Evolutionary conservation across 768 basidiomycete species (phyloP), one percentile per base, ranked within the genome.

Genomic region (Dacryopinax spathularia): DNA sequence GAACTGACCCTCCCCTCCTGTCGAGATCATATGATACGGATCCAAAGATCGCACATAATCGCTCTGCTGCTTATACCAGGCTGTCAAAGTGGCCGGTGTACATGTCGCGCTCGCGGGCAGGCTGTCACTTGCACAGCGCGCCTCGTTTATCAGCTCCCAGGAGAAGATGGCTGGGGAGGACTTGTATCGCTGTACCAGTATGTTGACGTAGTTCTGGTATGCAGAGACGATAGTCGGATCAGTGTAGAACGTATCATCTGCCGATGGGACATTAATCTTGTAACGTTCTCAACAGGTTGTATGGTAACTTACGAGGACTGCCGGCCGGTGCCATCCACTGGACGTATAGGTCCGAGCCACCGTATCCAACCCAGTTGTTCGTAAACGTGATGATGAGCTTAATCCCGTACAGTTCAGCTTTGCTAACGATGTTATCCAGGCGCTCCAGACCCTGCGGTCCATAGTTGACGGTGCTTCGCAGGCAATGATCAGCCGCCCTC

Each of bases 1-100:
- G 70, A 83, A 82, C 18, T 81, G 80, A 0, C 82, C 82, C 70
- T 83, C 82, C 2, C 81, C 81, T 20, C 81, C 81, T 0, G 81
- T 81, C 0, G 80, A 82, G 36, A 83, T 81, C 64, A 82, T 61
- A 65, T 84, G 81, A 68, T 79, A 68, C 7, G 79, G 76, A 66
- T 84, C 82, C 82, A 83, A 72, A 61, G 72, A 76, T 22, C 81
- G 75, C 25, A 83, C 75, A 65, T 78, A 82, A 65, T 80, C 75
- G 0, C 81, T 78, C 64, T 81, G 79, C 44, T 78, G 70, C 64
- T 77, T 73, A 66, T 83, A 83, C 81, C 81, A 83, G 12, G 75
- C 77, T 33, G 72, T 73, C 27, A 83, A 69, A 0, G 77, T 74
- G 34, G 77, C 75, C 1, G 78, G 78, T 35, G 81, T 75, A 67